These are phyloP conservation scores for Aphanoascus verrucosus DNA, from an alignment of 2,329 filamentous ascomycete species.

Conservation along the genomic window DNA sequence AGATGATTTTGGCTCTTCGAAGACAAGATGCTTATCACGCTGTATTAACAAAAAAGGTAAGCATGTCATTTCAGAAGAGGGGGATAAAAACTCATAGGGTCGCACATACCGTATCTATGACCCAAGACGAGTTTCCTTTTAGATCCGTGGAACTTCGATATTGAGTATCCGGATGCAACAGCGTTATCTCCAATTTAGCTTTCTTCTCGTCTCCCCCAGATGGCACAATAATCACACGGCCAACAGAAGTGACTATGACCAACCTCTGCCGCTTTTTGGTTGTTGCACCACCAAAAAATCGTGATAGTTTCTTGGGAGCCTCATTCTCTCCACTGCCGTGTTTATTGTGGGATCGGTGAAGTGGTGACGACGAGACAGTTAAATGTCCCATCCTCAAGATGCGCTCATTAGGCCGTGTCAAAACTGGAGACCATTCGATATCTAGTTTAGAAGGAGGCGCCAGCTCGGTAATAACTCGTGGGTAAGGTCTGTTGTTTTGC, in stretches of 20 bases:
- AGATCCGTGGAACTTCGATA: conserved; percentile 73
- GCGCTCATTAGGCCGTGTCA: conserved; percentile 81
- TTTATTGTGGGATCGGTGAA: conserved; percentile 62
- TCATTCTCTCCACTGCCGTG: conserved; percentile 55
- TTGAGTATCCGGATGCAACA: conserved; percentile 61
- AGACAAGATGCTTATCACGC: conserved; percentile 82
- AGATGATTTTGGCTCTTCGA: conserved; percentile 79
- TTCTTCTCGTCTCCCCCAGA: conserved; percentile 93
- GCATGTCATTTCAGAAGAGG: neutral
- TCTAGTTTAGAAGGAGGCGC: conserved; percentile 94
- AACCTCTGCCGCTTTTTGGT: conserved; percentile 87
- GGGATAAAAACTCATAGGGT: conserved; percentile 11
- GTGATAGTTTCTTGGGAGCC: conserved; percentile 68
- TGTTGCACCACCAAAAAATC: conserved; percentile 84
- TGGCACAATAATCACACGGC: conserved; percentile 77
- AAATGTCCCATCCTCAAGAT: conserved; percentile 91
- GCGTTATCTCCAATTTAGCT: conserved; percentile 80
- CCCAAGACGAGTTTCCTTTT: conserved; percentile 83
- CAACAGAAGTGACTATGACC: conserved; percentile 90
- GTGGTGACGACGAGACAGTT: conserved; percentile 67
- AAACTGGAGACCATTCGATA: conserved; percentile 94
- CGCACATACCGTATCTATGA: conserved; percentile 76
- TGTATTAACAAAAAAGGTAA: conserved; percentile 28
- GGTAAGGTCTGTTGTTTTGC: conserved; percentile 49
- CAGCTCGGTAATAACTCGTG: conserved; percentile 83